A percentile compares a stretch with the other conserved stretches of the same genome.
phyloP scores from a whole-genome alignment of 441 rosid species.

The Kokia cookei region DNA sequence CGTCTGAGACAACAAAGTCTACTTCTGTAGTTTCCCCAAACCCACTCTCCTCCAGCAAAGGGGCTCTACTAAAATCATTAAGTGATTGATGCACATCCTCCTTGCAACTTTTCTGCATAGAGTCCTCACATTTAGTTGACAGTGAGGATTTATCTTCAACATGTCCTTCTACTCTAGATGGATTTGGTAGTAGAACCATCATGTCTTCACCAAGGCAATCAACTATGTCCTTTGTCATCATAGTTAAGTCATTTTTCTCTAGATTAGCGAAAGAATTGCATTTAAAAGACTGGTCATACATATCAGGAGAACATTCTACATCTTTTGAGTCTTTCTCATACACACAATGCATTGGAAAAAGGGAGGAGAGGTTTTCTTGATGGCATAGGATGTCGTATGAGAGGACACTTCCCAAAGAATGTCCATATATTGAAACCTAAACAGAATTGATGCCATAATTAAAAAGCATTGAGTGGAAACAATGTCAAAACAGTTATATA shows the following conservation, averaged over 20 bases:
- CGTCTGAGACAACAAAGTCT: neutral
- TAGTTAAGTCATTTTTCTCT: slow-evolving; percentile 25
- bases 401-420: slow-evolving; percentile 94
- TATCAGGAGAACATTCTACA: slow-evolving; percentile 28
- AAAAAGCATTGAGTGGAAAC: neutral
- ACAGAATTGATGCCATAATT: slow-evolving; percentile 6
- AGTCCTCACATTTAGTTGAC: slow-evolving; percentile 17
- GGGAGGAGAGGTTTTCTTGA: slow-evolving; percentile 78
- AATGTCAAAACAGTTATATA: neutral
- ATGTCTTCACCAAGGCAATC: slow-evolving; percentile 25
- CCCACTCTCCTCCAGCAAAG: slow-evolving; percentile 19
- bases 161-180: slow-evolving; percentile 17
- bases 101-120: slow-evolving; percentile 23
- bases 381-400: slow-evolving; percentile 97
- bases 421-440: slow-evolving; percentile 90
- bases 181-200: slow-evolving; percentile 20
- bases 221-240: slow-evolving; percentile 17
- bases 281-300: slow-evolving; percentile 24
- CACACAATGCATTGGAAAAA: slow-evolving; percentile 78
- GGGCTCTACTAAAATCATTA: slow-evolving; percentile 19
- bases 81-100: slow-evolving; percentile 23
- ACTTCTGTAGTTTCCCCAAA: slow-evolving; percentile 24
- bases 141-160: neutral
- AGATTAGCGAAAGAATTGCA: slow-evolving; percentile 22
- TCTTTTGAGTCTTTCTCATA: slow-evolving; percentile 43